Evolutionary conservation across 495 filamentous ascomycete genomes (phyloP).

Genomic region (Penicillium chermesinum): DNA sequence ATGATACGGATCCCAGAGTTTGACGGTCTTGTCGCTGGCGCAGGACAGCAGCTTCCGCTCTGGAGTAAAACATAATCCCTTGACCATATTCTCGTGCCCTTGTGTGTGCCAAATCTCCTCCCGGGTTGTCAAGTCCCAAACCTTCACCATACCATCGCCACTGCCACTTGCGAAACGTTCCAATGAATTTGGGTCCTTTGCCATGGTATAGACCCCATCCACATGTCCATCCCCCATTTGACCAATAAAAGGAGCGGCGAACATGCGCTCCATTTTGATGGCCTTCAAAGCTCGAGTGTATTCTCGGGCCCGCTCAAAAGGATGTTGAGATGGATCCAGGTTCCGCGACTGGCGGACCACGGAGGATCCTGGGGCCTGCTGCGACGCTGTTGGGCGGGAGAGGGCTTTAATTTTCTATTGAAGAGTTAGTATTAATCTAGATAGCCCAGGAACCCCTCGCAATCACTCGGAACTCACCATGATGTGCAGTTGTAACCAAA

Average conservation of each 20-base stretch:
- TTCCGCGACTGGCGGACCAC: slow-evolving; percentile 74
- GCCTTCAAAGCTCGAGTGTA: slow-evolving; percentile 88
- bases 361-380: slow-evolving; percentile 73
- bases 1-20: slow-evolving; percentile 86
- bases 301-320: slow-evolving; percentile 90
- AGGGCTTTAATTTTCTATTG: slow-evolving; percentile 91
- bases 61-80: slow-evolving; percentile 81
- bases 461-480: slow-evolving; percentile 27
- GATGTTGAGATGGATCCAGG: slow-evolving; percentile 86
- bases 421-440: slow-evolving; percentile 11
- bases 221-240: slow-evolving; percentile 89
- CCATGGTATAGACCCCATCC: slow-evolving; percentile 78
- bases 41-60: slow-evolving; percentile 86
- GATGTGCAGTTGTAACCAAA: slow-evolving; percentile 7
- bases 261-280: slow-evolving; percentile 91
- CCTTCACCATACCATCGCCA: slow-evolving; percentile 85
- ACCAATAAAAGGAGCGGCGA: slow-evolving; percentile 84
- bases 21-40: slow-evolving; percentile 78
- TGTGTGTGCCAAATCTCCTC: slow-evolving; percentile 76
- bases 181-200: slow-evolving; percentile 64
- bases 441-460: too few relatives aligned
- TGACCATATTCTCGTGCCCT: slow-evolving; percentile 85
- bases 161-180: slow-evolving; percentile 72
- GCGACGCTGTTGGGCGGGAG: slow-evolving; percentile 66
- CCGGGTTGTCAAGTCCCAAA: slow-evolving; percentile 80